Percentiles rank a stretch among this genome's conserved stretches.
Conservation (phyloP, 345 rosid species). For the Camelina neglecta region DNA sequence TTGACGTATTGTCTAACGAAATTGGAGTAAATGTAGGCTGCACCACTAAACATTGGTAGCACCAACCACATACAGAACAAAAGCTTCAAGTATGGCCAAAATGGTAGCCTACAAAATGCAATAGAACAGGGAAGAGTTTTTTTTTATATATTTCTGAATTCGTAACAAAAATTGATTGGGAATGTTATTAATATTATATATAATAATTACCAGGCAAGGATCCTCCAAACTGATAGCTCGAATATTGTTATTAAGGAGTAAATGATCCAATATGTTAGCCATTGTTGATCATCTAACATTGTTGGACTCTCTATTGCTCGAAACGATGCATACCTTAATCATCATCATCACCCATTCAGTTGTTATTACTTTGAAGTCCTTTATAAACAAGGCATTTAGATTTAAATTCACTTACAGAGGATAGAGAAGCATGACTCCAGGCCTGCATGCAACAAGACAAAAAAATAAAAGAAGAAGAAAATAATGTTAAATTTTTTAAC, state of each 20-base stretch:
- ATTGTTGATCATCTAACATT: conserved; percentile 82
- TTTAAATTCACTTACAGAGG: conserved; percentile 69
- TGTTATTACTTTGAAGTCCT: background rate
- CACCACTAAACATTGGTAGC: conserved; percentile 83
- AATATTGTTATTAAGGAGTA: conserved; percentile 83
- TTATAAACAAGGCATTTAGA: background rate
- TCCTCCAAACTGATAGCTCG: conserved; percentile 66
- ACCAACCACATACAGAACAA: conserved; percentile 86
- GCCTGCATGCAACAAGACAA: conserved; percentile 51
- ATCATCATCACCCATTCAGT: background rate
- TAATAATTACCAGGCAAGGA: conserved; percentile 70
- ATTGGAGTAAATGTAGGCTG: conserved; percentile 77
- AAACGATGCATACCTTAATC: conserved; percentile 72
- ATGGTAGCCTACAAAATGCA: conserved; percentile 66
- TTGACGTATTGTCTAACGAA: conserved; percentile 66
- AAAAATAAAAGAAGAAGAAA: background rate
- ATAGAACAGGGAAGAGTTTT: too few species aligned
- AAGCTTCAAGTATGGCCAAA: conserved; percentile 83
- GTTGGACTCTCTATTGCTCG: conserved; percentile 94
- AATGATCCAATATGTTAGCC: conserved; percentile 96
- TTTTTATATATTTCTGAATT: background rate
- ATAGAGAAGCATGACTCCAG: conserved; percentile 86
- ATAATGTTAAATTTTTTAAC: background rate
- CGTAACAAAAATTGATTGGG: background rate
- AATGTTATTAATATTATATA: background rate